Conservation (phyloP, 176 grass and related monocot genomes). For the Urochloa ruziziensis region DNA sequence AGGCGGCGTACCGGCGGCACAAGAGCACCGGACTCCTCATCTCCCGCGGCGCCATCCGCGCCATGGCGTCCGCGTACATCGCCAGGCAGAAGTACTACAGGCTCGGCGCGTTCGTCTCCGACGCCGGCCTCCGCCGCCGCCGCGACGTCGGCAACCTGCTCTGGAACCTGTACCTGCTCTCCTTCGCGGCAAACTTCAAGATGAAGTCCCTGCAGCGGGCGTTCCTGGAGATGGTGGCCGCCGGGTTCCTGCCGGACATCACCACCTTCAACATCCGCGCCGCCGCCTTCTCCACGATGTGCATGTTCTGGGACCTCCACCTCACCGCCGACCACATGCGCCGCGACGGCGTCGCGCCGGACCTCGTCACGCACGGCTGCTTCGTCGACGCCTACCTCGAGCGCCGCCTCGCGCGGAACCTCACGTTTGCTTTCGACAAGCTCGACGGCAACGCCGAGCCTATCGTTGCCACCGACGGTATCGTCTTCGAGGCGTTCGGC, state of each 20-base stretch:
- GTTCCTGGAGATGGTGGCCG: slow-evolving; percentile 78
- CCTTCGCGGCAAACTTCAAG: slow-evolving; percentile 91
- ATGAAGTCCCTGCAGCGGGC: slow-evolving; percentile 93
- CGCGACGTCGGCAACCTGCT: slow-evolving; percentile 67
- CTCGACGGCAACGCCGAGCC: slow-evolving; percentile 37
- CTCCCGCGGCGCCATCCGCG: slow-evolving; percentile 45
- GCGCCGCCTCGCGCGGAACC: slow-evolving; percentile 71
- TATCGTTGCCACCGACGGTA: slow-evolving; percentile 49
- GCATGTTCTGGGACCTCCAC: slow-evolving; percentile 98
- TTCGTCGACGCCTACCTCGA: slow-evolving; percentile 79
- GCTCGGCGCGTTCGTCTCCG: slow-evolving; percentile 63
- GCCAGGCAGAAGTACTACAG: slow-evolving; percentile 59
- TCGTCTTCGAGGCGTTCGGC: slow-evolving; percentile 79
- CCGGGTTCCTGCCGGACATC: slow-evolving; percentile 62
- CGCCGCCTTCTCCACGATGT: slow-evolving; percentile 79
- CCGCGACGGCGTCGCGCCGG: slow-evolving; percentile 56
- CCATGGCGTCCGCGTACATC: slow-evolving; percentile 69
- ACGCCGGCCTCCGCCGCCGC: slow-evolving; percentile 51
- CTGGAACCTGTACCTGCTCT: slow-evolving; percentile 84
- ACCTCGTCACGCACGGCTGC: slow-evolving; percentile 81
- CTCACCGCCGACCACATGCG: slow-evolving; percentile 81
- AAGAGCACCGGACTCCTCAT: slow-evolving; percentile 61
- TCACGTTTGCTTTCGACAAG: slow-evolving; percentile 57
- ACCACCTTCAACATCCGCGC: slow-evolving; percentile 85
- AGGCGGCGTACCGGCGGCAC: slow-evolving; percentile 58